Percentiles rank a stretch among this genome's conserved stretches.
phyloP scores from a whole-genome alignment of 768 basidiomycete genomes.

The Coprinopsis marcescibilis region DNA sequence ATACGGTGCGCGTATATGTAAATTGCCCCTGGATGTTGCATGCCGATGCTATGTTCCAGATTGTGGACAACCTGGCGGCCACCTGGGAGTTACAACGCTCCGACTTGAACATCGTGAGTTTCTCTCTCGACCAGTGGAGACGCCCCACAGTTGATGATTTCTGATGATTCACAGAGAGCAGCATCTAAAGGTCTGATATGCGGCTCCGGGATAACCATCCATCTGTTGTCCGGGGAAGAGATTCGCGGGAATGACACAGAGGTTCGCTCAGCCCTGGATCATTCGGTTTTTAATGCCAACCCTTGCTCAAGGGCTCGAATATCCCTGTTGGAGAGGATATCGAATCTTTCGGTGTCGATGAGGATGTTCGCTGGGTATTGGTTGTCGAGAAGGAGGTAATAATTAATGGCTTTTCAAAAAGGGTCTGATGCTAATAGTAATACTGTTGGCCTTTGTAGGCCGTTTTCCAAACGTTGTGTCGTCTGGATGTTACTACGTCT shows the following conservation, averaged over 20 bases:
- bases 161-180: slow-evolving; percentile 75
- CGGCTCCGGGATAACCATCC: slow-evolving; percentile 56
- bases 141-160: neutral
- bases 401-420: neutral
- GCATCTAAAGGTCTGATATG: slow-evolving; percentile 85
- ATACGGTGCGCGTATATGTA: slow-evolving; percentile 44
- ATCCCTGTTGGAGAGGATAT: slow-evolving; percentile 79
- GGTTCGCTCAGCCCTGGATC: slow-evolving; percentile 26
- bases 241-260: slow-evolving; percentile 52
- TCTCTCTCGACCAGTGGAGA: neutral
- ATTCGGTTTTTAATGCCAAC: neutral
- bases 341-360: slow-evolving; percentile 47
- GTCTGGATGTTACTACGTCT: slow-evolving; percentile 45
- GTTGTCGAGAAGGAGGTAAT: slow-evolving; percentile 91
- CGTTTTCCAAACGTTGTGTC: slow-evolving; percentile 85
- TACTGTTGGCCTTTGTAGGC: slow-evolving; percentile 48
- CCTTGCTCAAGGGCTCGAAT: slow-evolving; percentile 51
- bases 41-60: slow-evolving; percentile 33
- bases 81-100: slow-evolving; percentile 68
- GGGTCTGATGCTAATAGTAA: neutral
- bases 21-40: neutral
- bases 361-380: slow-evolving; percentile 67
- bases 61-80: slow-evolving; percentile 87
- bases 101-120: slow-evolving; percentile 72
- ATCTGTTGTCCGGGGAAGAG: slow-evolving; percentile 48